These are phyloP conservation scores for Corymbia citriodora DNA, from an alignment of 441 rosid species.

Conservation along the genomic window DNA sequence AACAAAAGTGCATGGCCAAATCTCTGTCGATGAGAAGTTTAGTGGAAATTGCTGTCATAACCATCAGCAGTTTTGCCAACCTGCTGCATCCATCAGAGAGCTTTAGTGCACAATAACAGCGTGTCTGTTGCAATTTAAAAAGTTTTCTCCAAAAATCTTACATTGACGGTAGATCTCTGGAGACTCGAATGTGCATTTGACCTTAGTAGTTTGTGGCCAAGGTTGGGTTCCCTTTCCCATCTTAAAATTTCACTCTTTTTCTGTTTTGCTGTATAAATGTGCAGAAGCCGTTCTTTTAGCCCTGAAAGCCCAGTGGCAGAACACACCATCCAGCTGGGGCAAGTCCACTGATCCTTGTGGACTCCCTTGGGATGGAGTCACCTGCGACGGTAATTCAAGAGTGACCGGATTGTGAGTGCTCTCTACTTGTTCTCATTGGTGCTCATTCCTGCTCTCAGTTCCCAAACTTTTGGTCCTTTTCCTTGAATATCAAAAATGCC, in stretches of 20 bases:
- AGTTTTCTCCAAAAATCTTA: not conserved
- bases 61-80: not conserved
- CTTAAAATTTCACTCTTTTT: not conserved
- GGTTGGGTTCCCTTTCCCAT: not conserved
- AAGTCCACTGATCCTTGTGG: constrained; percentile 70
- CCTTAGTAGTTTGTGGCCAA: not conserved
- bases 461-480: not conserved
- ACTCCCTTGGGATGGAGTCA: constrained; percentile 83
- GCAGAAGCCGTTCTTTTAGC: constrained; percentile 71
- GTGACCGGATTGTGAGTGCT: constrained; percentile 68
- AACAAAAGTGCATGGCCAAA: not conserved
- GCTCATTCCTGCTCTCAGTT: not conserved
- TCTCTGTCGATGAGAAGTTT: not conserved
- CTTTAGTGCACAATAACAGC: not conserved
- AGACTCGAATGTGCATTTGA: not conserved
- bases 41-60: not conserved
- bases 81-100: not conserved
- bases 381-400: constrained; percentile 59
- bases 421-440: not conserved
- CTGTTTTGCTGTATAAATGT: not conserved
- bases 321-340: constrained; percentile 74
- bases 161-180: not conserved
- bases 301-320: constrained; percentile 63
- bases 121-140: not conserved
- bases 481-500: not conserved